Conservation (phyloP, 1,139 yeast genomes). For the Debaryomyces singareniensis region DNA sequence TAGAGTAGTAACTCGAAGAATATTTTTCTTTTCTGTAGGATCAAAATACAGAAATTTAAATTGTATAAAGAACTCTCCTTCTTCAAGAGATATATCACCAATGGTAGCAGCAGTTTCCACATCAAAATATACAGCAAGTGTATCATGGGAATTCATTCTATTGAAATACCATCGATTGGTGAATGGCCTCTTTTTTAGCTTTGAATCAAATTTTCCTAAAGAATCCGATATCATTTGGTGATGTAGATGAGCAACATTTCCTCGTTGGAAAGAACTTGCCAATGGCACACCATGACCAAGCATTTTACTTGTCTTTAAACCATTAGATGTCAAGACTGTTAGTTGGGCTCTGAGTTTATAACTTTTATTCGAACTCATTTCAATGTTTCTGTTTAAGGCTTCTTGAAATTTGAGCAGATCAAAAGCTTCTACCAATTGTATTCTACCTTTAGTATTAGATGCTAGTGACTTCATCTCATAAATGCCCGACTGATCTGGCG, state of each 20-base stretch:
- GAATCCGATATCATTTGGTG: slow-evolving; percentile 32
- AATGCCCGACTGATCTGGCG: slow-evolving; percentile 36
- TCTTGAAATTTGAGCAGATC: slow-evolving; percentile 1
- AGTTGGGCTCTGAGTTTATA: slow-evolving; percentile 12
- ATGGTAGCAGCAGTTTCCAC: slow-evolving; percentile 23
- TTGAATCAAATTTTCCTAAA: slow-evolving; percentile 25
- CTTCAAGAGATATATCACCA: slow-evolving; percentile 10
- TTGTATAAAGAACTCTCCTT: slow-evolving; percentile 23
- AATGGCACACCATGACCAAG: slow-evolving; percentile 24
- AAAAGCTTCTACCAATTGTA: slow-evolving; percentile 22
- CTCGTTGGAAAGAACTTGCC: slow-evolving; percentile 25
- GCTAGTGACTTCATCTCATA: slow-evolving; percentile 33
- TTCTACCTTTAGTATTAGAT: slow-evolving; percentile 23
- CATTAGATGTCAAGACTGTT: slow-evolving; percentile 25
- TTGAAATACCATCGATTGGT: slow-evolving; percentile 35
- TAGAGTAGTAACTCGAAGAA: slow-evolving; percentile 24
- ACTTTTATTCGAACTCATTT: neutral
- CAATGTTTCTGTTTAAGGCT: neutral
- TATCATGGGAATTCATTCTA: slow-evolving; percentile 13
- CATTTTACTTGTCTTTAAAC: slow-evolving; percentile 24
- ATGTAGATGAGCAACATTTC: slow-evolving; percentile 4
- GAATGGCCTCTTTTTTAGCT: slow-evolving; percentile 21
- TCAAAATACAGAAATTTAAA: slow-evolving; percentile 28
- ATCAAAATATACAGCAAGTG: slow-evolving; percentile 28
- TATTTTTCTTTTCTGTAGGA: slow-evolving; percentile 12